Evolutionary conservation across 2,329 filamentous ascomycete species (phyloP), one percentile per base, ranked within the genome.

Genomic region (Penicillium sp.): DNA sequence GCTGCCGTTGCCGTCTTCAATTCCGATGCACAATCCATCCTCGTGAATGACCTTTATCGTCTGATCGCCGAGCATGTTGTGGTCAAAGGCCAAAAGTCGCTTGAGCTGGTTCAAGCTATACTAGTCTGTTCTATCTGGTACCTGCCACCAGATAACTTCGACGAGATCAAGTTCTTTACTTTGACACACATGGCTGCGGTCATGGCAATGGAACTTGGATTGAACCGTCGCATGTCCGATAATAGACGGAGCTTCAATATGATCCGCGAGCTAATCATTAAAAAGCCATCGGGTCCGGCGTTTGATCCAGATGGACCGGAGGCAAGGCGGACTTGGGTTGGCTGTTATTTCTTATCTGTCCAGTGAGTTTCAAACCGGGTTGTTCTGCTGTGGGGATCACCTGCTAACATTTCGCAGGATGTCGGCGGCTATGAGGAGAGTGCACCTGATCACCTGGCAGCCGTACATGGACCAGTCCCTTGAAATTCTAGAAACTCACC

Each of bases 101-200:
- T 95, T 17, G 89, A 95, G 66, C 74, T 95, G 6, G 81, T 94
- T 8, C 89, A 95, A 69, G 80, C 87, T 2, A 72, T 95, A 35
- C 78, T 87, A 51, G 73, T 95, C 3, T 76, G 81, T 6, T 81
- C 84, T n/a, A 78, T 89, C 19, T 95, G 88, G 87, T 94, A 95
- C 66, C 83, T 82, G 65, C 87, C 88, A 15, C 88, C 88, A 0
- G 83, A 91, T 57, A 79, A 86, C 59, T 87, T 87, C 52, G 87
- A 94, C 61, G 85, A 93, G 69, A 80, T 91, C 62, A 93, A 93
- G 64, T 94, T 93, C 66, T 95, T 93, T 70, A 87, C 91, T 71
- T 78, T 93, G 57, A 82, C 88, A 40, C 87, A 95, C 65, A 81
- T 88, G 62, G 85, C 86, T 2, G 84, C 84, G 42, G 79, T 88